phyloP scores from a whole-genome alignment of 78 protist species.

The Polysphondylium violaceum region DNA sequence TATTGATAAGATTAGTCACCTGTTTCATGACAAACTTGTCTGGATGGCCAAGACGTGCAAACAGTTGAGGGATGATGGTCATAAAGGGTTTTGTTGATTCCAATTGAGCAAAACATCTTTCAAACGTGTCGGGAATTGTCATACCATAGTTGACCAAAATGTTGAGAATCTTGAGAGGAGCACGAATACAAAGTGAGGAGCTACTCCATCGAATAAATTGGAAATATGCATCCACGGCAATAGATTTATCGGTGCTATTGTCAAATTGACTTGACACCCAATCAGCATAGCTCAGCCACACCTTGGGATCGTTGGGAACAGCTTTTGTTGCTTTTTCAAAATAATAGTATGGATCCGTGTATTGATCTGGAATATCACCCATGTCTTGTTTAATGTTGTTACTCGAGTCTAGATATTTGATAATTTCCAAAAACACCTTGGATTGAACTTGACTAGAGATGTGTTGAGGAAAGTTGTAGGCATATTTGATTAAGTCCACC shows the following conservation, averaged over 20 bases:
- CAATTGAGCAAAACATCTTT: background rate
- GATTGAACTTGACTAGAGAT: background rate
- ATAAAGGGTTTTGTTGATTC: slow-evolving; percentile 45
- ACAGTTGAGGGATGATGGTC: slow-evolving; percentile 72
- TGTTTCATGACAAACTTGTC: slow-evolving; percentile 17
- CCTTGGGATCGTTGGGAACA: slow-evolving; percentile 12
- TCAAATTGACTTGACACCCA: slow-evolving; percentile 4
- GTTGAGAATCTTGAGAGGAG: slow-evolving; percentile 36
- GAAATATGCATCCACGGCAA: slow-evolving; percentile 30
- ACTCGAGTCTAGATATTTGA: slow-evolving; percentile 11
- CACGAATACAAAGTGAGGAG: background rate
- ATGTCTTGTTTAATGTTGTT: slow-evolving; percentile 18
- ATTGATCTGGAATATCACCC: background rate
- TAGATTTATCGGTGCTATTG: background rate
- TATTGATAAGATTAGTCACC: slow-evolving; percentile 42
- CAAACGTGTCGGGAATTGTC: slow-evolving; percentile 10
- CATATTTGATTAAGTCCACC: slow-evolving; percentile 11
- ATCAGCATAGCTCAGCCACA: slow-evolving; percentile 16
- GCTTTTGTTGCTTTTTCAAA: slow-evolving; percentile 1
- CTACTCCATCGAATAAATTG: slow-evolving; percentile 14
- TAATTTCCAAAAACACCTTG: slow-evolving; percentile 20
- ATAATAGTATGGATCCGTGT: slow-evolving; percentile 24
- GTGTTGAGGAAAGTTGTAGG: background rate
- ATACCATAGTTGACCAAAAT: slow-evolving; percentile 23
- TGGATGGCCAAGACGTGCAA: slow-evolving; percentile 55